Conservation (phyloP, 768 basidiomycete genomes). For the Rubroboletus pulcherrimus region DNA sequence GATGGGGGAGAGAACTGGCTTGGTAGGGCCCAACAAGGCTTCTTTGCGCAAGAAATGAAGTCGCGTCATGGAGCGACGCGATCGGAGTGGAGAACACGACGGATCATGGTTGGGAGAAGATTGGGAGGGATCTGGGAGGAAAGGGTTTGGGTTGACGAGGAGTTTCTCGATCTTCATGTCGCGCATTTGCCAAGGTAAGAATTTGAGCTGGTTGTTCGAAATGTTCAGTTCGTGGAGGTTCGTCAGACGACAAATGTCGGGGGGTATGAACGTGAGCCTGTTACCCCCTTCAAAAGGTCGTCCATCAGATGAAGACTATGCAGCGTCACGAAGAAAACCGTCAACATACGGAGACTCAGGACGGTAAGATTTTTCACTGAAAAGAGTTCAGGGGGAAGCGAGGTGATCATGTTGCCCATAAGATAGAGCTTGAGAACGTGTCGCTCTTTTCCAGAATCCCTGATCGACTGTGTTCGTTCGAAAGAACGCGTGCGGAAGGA, state of each 20-base stretch:
- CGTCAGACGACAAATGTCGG: constrained; percentile 53
- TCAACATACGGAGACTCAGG: constrained; percentile 56
- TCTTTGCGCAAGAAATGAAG: constrained; percentile 9
- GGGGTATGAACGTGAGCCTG: constrained; percentile 50
- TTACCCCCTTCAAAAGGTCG: constrained; percentile 47
- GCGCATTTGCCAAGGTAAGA: constrained; percentile 65
- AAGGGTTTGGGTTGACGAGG: constrained; percentile 57
- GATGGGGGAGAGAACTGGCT: constrained; percentile 19
- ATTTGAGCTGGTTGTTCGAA: constrained; percentile 52
- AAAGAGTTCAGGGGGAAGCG: constrained; percentile 58
- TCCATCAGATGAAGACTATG: not conserved
- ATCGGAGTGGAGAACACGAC: not conserved
- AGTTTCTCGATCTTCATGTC: constrained; percentile 50
- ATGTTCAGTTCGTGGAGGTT: constrained; percentile 60
- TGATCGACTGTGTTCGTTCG: constrained; percentile 26
- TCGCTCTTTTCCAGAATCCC: constrained; percentile 37
- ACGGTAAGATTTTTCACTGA: constrained; percentile 53
- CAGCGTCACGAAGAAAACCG: not conserved
- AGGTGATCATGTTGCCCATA: constrained; percentile 48
- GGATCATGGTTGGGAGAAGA: not conserved
- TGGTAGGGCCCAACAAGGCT: not conserved
- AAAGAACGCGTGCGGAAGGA: constrained; percentile 22
- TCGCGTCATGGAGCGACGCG: constrained; percentile 15
- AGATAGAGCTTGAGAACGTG: constrained; percentile 57
- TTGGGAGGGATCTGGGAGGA: constrained; percentile 36